A percentile compares a stretch with the other conserved stretches of the same genome.
Evolutionary conservation across 441 rosid species (phyloP).

Genomic region (Geranium incanum): DNA sequence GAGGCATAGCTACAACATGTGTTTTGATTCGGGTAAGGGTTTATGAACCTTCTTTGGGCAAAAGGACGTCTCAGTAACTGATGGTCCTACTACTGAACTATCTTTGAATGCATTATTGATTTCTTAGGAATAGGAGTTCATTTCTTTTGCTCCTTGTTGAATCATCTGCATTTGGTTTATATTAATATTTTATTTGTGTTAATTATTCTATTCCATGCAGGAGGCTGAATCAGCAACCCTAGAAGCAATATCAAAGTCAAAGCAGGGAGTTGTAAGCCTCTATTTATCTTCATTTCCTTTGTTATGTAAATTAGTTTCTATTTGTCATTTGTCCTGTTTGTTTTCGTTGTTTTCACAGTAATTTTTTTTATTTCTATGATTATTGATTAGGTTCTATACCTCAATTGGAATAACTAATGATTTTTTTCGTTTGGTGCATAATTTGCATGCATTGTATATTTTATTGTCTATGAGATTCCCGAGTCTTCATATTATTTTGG

Average conservation of each 20-base stretch:
- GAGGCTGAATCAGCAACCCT: constrained; percentile 88
- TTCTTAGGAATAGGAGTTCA: not conserved
- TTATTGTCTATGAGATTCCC: no score
- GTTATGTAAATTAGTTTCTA: not conserved
- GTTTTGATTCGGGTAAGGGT: not conserved
- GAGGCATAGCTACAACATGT: not conserved
- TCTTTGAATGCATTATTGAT: not conserved
- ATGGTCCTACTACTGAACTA: not conserved
- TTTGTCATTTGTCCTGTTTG: not conserved
- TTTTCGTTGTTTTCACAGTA: no score
- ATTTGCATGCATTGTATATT: no score
- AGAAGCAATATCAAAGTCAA: constrained; percentile 77
- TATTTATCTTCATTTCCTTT: constrained; percentile 18
- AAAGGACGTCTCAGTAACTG: no score
- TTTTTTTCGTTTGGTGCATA: no score
- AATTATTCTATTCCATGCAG: constrained; percentile 32
- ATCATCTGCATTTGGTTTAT: not conserved
- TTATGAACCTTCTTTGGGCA: no score
- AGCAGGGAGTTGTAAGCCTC: constrained; percentile 68
- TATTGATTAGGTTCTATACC: not conserved
- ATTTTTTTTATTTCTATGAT: not conserved
- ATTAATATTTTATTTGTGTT: not conserved
- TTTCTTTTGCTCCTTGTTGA: not conserved
- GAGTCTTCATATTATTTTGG: no score
- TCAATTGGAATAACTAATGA: not conserved